Base-by-base conservation (phyloP, 1,139 yeast genomes). In the Suhomyces chickasaworum region DNA sequence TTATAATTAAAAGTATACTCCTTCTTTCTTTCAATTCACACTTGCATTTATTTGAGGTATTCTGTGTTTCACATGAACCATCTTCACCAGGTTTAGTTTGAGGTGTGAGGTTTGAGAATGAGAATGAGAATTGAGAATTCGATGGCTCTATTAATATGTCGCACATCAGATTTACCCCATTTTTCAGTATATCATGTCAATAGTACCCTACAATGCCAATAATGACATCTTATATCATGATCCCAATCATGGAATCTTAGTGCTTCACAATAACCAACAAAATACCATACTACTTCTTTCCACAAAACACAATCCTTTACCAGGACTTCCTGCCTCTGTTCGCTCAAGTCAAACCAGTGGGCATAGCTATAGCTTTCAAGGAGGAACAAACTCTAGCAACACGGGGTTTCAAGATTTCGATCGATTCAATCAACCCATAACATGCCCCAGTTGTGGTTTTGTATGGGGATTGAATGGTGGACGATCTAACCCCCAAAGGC, bases 381-480 rank as follows among this genome's bases (percentile, higher is more conserved):
- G 37, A 4, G 20, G 9, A 2, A 21, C 23, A 6, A 18, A 29
- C 10, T 9, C 27, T 17, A 7, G 12, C 12, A 35, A 22, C 12
- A 29, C 7, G 5, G 17, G 20, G 4, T 35, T n/a, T 22, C 37
- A 15, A 7, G 37, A 35, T 9, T 35, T 13, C n/a, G 37, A 35
- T 2, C 12, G 37, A 23, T 35, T 22, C 6, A 17, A 18, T 10
- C 27, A 21, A 3, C 15, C 40, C 12, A 39, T 8, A 9, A 17
- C 59, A 27, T 76, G 81, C 53, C 78, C 79, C 9, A 71, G 68
- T 49, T 77, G 81, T 57, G 80, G 80, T 3, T 71, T 61, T 49
- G 29, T 49, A 12, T 66, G 71, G 71, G 32, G 53, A 3, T 47
- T 46, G 12, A 38, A 47, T 18, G 18, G 43, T 2, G 23, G 12